Conservation (phyloP, 2,329 filamentous ascomycete genomes). For the Davidsoniella eucalypti region DNA sequence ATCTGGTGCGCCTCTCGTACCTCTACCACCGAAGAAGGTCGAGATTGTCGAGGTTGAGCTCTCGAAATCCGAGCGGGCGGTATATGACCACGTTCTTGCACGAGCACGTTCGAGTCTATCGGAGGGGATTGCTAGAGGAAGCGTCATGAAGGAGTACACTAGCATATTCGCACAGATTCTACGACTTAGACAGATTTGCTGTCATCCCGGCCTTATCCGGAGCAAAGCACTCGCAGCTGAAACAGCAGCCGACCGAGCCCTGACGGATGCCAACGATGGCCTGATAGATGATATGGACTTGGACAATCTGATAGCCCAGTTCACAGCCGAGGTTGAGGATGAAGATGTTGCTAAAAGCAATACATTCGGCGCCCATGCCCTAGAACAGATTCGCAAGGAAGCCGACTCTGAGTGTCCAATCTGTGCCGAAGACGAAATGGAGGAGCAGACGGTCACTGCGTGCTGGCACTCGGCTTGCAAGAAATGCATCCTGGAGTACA, state of each 20-base stretch:
- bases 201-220: constrained; percentile 76
- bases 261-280: constrained; percentile 63
- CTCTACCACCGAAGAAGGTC: constrained; percentile 63
- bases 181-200: constrained; percentile 82
- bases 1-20: constrained; percentile 57
- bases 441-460: constrained; percentile 81
- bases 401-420: constrained; percentile 82
- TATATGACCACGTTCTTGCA: constrained; percentile 81
- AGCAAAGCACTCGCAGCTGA: constrained; percentile 75
- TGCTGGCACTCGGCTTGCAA: constrained; percentile 98
- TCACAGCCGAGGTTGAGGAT: constrained; percentile 51
- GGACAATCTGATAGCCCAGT: constrained; percentile 66
- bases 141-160: constrained; percentile 85
- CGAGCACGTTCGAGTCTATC: constrained; percentile 72
- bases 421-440: constrained; percentile 90
- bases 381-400: constrained; percentile 84
- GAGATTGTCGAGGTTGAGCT: constrained; percentile 81
- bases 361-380: constrained; percentile 64
- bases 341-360: constrained; percentile 22
- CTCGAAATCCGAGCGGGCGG: constrained; percentile 67
- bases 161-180: constrained; percentile 96
- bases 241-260: constrained; percentile 65
- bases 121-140: constrained; percentile 77
- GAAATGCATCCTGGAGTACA: constrained; percentile 77
- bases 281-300: constrained; percentile 94